Evolutionary conservation across 768 basidiomycete genomes (phyloP), one percentile per base, ranked within the genome.

Genomic region (Gyrodon lividus): DNA sequence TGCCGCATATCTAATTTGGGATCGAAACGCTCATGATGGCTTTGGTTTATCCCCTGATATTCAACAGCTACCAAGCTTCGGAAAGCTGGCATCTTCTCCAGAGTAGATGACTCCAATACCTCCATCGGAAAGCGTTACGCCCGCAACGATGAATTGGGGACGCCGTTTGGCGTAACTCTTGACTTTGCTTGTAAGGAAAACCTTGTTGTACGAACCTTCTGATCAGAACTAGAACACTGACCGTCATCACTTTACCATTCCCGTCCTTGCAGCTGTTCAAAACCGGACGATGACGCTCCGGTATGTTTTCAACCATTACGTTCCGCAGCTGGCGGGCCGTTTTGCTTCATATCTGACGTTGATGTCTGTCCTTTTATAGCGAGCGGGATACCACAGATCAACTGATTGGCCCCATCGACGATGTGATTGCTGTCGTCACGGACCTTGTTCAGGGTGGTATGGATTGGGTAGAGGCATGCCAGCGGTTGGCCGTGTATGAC

Each of bases 81-180:
- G 58, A 80, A 80, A 64, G 87, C 87, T 7, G 96, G 97, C 54
- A 81, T 98, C 47, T 92, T 93, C 66, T 87, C 91, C 43, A 82
- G 94, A 46, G 95, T 98, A 3, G 97, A 98, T 68, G 96, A 98
- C 67, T 98, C 95, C 20, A 90, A 87, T 60, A 86, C 89, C 30
- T 87, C 92, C 7, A 98, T 98, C 64, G 97, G 97, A 37, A 95
- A 91, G 74, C 92, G 96, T 13, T 98, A 98, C 72, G 85, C 97
- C 12, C 83, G 97, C 52, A 99, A 98, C 72, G 97, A 99, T 72
- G 97, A 98, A 73, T 81, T 99, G 40, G 97, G 97, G 57, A 98
- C 97, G 26, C 97, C 97, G 2, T 99, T 88, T 70, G 97, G 96
- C 44, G 79, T 96, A 51, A 99, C 97, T 2, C 78, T 98, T 50